Conservation (phyloP, 805 yeast genomes). For the Metschnikowia dekortorum region DNA sequence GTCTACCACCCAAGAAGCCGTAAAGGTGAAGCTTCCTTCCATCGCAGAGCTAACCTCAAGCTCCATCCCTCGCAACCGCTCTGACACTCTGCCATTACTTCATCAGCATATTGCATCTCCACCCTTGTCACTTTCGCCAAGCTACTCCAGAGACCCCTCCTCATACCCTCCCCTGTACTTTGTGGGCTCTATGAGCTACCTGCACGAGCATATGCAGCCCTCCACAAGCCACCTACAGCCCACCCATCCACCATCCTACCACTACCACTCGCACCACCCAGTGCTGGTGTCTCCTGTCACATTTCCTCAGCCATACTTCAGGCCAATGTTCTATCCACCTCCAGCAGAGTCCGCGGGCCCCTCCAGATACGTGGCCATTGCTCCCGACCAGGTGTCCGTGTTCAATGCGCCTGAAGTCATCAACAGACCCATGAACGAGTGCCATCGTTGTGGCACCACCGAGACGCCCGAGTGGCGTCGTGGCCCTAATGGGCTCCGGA, state of each 20-base stretch:
- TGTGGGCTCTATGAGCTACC: not conserved
- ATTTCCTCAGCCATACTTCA: constrained; percentile 4
- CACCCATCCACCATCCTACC: constrained; percentile 1
- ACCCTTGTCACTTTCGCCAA: not conserved
- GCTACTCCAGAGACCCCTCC: not conserved
- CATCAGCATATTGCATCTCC: constrained; percentile 1
- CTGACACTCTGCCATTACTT: constrained; percentile 6
- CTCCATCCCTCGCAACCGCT: not conserved
- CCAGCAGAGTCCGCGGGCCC: not conserved
- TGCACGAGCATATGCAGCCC: not conserved
- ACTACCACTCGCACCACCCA: constrained; percentile 4
- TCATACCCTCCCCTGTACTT: not conserved
- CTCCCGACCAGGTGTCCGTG: constrained; percentile 1
- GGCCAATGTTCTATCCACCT: constrained; percentile 4
- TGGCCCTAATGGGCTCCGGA: constrained; percentile 44
- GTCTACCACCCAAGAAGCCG: not conserved
- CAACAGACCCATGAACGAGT: constrained; percentile 28
- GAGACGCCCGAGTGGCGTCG: constrained; percentile 45
- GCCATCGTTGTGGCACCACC: constrained; percentile 44
- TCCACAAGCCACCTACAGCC: not conserved
- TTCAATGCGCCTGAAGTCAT: constrained; percentile 14
- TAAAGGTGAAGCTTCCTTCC: constrained; percentile 17
- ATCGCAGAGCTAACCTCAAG: constrained; percentile 16
- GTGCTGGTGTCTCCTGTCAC: constrained; percentile 3
- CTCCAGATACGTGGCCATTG: not conserved